These are phyloP conservation scores for Typha latifolia DNA, from an alignment of 176 grass and related monocot species.

Conservation along the genomic window DNA sequence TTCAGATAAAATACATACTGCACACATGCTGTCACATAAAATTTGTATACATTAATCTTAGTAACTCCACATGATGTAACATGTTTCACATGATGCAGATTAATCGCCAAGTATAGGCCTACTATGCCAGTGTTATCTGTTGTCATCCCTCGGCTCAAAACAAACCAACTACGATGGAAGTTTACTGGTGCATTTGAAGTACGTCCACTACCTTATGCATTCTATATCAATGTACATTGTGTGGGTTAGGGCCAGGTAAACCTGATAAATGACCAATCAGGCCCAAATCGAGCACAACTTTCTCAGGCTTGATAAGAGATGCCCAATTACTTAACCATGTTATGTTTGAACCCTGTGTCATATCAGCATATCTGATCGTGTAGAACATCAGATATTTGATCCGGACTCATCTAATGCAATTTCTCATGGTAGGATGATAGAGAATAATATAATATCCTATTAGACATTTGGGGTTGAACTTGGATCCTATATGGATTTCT, in stretches of 20 bases:
- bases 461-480: neutral
- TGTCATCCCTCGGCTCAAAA: conserved; percentile 96
- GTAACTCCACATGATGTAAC: too few relatives aligned
- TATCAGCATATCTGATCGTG: too few relatives aligned
- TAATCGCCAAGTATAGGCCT: conserved; percentile 98
- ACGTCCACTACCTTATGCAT: conserved; percentile 1
- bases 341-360: too few relatives aligned
- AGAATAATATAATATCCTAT: neutral
- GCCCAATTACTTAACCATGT: too few relatives aligned
- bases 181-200: conserved; percentile 98
- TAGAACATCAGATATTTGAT: too few relatives aligned
- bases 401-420: neutral
- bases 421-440: neutral
- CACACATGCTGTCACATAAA: neutral
- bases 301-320: too few relatives aligned
- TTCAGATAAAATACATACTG: conserved; percentile 4
- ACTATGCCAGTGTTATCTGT: conserved; percentile 98
- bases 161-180: conserved; percentile 95
- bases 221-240: neutral
- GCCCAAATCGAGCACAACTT: too few relatives aligned
- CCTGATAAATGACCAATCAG: too few relatives aligned
- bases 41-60: neutral
- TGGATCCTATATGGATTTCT: neutral
- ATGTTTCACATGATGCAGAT: conserved; percentile 28
- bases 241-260: neutral